Percentiles rank a stretch among this genome's conserved stretches.
Conservation (phyloP, 2,329 filamentous ascomycete species). For the Microcyclospora pomicola region DNA sequence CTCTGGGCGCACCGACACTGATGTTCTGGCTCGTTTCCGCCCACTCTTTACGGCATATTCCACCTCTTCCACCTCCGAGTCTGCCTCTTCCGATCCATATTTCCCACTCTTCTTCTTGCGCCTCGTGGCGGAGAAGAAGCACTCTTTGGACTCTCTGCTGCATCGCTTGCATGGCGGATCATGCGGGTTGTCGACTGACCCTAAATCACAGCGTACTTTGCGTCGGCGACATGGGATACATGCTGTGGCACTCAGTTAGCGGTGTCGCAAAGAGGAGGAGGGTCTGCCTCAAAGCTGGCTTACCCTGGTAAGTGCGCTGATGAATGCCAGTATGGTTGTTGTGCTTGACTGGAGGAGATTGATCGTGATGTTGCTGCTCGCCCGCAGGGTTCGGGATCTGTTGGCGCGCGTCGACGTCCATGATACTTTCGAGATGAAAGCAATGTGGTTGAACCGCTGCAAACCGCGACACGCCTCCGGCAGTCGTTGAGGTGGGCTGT, state of each 20-base stretch:
- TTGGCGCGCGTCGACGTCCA: neutral
- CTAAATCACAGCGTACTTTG: slow-evolving; percentile 45
- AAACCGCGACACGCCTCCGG: slow-evolving; percentile 22
- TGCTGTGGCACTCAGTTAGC: slow-evolving; percentile 26
- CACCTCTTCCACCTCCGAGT: slow-evolving; percentile 36
- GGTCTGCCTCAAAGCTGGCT: neutral
- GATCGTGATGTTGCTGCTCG: neutral
- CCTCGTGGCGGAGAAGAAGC: slow-evolving; percentile 88
- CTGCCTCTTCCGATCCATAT: slow-evolving; percentile 16
- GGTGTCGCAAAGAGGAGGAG: neutral
- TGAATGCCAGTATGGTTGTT: slow-evolving; percentile 4
- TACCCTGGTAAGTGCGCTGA: slow-evolving; percentile 13
- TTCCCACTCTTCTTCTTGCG: slow-evolving; percentile 63
- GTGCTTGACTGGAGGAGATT: neutral
- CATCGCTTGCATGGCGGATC: slow-evolving; percentile 91
- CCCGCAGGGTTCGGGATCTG: neutral
- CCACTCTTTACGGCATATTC: slow-evolving; percentile 56
- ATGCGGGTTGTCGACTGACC: slow-evolving; percentile 80
- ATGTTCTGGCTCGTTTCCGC: slow-evolving; percentile 46
- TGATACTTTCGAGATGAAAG: neutral
- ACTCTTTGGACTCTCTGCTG: slow-evolving; percentile 87
- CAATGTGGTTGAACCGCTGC: slow-evolving; percentile 4
- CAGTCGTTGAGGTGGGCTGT: slow-evolving; percentile 24
- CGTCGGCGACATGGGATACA: slow-evolving; percentile 43
- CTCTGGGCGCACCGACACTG: slow-evolving; percentile 22